Evolutionary conservation across 768 basidiomycete species (phyloP).

Genomic region (Porphyrellus cyaneotinctus): DNA sequence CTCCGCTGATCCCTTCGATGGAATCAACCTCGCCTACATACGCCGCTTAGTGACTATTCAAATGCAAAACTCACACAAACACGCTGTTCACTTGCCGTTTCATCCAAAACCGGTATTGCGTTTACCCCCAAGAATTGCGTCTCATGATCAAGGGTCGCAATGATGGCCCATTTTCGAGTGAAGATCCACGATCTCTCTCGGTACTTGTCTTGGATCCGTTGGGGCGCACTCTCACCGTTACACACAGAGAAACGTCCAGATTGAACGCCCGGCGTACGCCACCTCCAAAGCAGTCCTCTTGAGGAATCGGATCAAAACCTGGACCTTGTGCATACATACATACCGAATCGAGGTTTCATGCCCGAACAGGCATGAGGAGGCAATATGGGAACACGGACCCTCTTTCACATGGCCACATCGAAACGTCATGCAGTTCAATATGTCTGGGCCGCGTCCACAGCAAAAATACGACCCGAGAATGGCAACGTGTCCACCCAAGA

Average conservation of each 20-base stretch:
- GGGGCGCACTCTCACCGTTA: slow-evolving; percentile 12
- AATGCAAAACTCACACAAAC: slow-evolving; percentile 11
- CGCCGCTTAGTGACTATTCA: slow-evolving; percentile 4
- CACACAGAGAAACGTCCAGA: background rate
- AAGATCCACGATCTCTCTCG: background rate
- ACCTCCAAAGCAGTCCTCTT: slow-evolving; percentile 1
- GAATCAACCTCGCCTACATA: slow-evolving; percentile 1
- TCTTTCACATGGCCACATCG: background rate
- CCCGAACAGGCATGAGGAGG: slow-evolving; percentile 1
- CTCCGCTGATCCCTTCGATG: slow-evolving; percentile 4
- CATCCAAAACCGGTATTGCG: background rate
- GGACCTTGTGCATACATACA: background rate
- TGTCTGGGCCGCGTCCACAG: background rate
- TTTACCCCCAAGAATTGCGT: background rate
- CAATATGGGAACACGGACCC: background rate
- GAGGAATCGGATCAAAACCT: slow-evolving; percentile 10
- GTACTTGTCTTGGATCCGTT: background rate
- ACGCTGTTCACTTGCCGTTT: slow-evolving; percentile 11
- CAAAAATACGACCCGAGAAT: background rate
- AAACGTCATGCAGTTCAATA: slow-evolving; percentile 1
- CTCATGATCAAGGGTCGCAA: slow-evolving; percentile 4
- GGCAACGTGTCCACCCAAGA: background rate
- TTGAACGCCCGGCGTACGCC: background rate
- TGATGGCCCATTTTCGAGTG: background rate
- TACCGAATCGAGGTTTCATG: slow-evolving; percentile 3